Evolutionary conservation across 495 filamentous ascomycete genomes (phyloP), one percentile per base, ranked within the genome.

Genomic region (Monascus purpureus): DNA sequence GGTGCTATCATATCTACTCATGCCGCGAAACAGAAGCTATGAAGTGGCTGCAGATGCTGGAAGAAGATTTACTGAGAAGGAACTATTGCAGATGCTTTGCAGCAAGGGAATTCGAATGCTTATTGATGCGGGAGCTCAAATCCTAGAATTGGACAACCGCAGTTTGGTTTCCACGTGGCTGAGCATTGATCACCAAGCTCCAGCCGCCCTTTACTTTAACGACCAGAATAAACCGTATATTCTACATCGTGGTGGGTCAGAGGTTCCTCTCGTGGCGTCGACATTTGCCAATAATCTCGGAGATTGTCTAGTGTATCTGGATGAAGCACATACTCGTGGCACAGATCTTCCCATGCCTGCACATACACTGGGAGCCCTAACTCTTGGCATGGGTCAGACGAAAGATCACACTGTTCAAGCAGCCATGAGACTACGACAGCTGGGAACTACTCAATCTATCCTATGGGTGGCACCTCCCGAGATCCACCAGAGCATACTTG

Each of bases 331-430:
- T 41, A 85, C 80, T 0, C 55, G 81, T 41, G 82, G 82, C 0
- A 81, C 69, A 0, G 81, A 86, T 43, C 43, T 88, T n/a, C 73
- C 65, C 37, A 39, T 86, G 4, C 79, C 80, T 0, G 37, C 39
- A 0, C 6, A 59, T 13, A 73, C 71, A 25, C 42, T 60, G n/a
- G 81, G 72, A 5, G 76, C 75, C 2, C 60, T 88, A n/a, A 85
- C 78, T 0, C 52, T 88, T 1, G 74, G 79, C 0, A 63, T 72
- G 0, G 55, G 61, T 22, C 51, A 78, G 13, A 76, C 76, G 0
- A 84, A 87, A 43, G 80, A 85, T 30, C 61, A 67, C 18, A 57
- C 79, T 1, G 76, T 82, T 0, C 81, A 87, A 70, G 77, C 73
- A 8, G 77, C 73, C 27, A 80, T 80, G 75, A 43, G 74, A 25